Conservation (phyloP, 1,139 yeast genomes). For the Eremothecium coryli region DNA sequence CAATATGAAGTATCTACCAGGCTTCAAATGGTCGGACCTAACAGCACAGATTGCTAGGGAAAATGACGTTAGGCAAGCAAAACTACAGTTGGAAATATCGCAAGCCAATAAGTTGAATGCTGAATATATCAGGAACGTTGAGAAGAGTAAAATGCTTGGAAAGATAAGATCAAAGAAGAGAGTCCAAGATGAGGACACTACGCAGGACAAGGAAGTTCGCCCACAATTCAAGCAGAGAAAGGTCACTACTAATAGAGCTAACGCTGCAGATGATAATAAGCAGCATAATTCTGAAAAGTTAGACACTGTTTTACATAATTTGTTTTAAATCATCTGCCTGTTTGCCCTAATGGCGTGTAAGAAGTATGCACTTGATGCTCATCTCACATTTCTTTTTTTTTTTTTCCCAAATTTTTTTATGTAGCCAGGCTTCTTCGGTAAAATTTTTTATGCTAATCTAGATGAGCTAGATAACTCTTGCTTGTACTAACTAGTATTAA, state of each 20-base stretch:
- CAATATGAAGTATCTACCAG: conserved; percentile 79
- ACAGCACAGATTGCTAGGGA: conserved; percentile 92
- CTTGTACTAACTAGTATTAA: too few species aligned
- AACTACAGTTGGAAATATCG: conserved; percentile 76
- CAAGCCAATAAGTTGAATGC: conserved; percentile 85
- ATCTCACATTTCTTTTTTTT: conserved; percentile 6
- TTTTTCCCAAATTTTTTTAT: too few species aligned
- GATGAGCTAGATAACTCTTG: too few species aligned
- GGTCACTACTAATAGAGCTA: conserved; percentile 57
- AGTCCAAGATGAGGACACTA: conserved; percentile 20
- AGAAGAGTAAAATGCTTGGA: conserved; percentile 70
- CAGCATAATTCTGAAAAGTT: conserved; percentile 36
- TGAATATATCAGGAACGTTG: conserved; percentile 74
- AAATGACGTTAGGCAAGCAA: conserved; percentile 79
- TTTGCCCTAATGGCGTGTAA: conserved; percentile 3
- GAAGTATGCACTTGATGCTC: neutral
- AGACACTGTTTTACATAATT: conserved; percentile 36
- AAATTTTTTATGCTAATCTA: conserved; percentile 7
- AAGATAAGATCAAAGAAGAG: conserved; percentile 43
- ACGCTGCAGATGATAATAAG: conserved; percentile 45
- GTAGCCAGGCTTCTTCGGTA: neutral
- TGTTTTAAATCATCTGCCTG: conserved; percentile 24
- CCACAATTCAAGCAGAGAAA: conserved; percentile 56
- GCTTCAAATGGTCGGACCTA: conserved; percentile 91
- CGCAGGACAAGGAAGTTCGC: conserved; percentile 17